Base-by-base conservation (phyloP, 2,329 filamentous ascomycete species). In the Aotearoamyces nothofagi region DNA sequence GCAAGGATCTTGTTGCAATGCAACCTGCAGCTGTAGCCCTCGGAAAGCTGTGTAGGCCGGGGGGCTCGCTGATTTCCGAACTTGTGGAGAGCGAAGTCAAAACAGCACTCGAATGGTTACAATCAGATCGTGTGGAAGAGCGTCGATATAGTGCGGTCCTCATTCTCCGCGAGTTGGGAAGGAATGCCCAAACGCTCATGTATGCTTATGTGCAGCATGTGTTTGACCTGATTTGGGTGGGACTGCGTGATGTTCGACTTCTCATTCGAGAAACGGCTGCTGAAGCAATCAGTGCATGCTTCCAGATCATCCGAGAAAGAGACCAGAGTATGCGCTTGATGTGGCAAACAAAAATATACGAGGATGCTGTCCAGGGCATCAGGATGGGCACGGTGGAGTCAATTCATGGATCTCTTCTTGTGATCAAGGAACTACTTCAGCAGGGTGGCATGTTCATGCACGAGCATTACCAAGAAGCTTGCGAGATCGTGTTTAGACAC, bases 371-470 rank as follows among this genome's bases (percentile, higher is more conserved):
- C 34, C 65, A 70, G 35, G 86, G 86, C 5, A 73, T 98, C 41
- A 75, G 77, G 49, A 68, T 76, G 28, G 78, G 74, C 42, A 83
- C 82, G 11, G 68, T 92, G 31, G 90, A 98, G 51, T 78, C 75
- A 34, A 78, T 92, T 23, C 92, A 98, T 49, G 90, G 83, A n/a
- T 94, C 87, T 2, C 65, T 98, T 22, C 65, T 98, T 12, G 84
- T 92, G 2, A 66, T 96, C 44, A 92, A 87, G 51, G 87, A 96
- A 55, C 67, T 98, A 26, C 70, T 98, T 11, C 72, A 90, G 38
- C 87, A 93, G 50, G 90, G 90, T 30, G 86, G 84, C 43, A 98
- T 98, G 87, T 98, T 92, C 54, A 96, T 98, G 90, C 84, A 93
- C 45, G 81, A 86, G 22, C 74, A 86, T 48, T 98, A 96, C 53